A percentile compares a stretch with the other conserved stretches of the same genome.
phyloP scores from a whole-genome alignment of 73 alveolate species.

The Paramecium pentaurelia region DNA sequence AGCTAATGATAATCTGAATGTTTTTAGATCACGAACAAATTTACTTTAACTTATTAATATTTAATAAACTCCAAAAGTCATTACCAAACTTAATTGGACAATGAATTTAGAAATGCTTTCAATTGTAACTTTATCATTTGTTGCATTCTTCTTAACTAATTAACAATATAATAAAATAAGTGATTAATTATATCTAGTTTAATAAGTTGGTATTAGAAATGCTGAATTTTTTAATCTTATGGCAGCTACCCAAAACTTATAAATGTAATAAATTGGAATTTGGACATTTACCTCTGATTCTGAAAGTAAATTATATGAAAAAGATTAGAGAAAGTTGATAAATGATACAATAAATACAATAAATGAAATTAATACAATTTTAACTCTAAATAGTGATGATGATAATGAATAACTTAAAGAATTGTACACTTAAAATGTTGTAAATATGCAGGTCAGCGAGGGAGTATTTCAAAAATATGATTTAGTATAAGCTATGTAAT shows the following conservation, averaged over 20 bases:
- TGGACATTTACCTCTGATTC: not conserved
- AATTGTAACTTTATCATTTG: slow-evolving; percentile 17
- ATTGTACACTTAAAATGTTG: not conserved
- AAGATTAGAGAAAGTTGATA: not conserved
- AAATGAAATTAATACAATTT: not conserved
- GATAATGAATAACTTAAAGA: not conserved
- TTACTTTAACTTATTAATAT: not conserved
- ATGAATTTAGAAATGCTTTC: not conserved
- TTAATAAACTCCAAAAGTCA: not conserved
- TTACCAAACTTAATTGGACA: not conserved
- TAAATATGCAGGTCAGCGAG: not conserved
- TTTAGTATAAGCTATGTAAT: not conserved
- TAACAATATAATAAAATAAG: not conserved
- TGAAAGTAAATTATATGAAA: not conserved
- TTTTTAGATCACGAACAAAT: slow-evolving; percentile 47
- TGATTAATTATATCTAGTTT: not conserved
- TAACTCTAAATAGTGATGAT: not conserved
- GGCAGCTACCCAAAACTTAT: not conserved
- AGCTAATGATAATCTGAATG: not conserved
- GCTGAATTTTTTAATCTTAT: not conserved
- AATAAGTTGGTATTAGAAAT: not conserved
- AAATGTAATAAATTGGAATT: not conserved
- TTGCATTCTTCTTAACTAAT: slow-evolving; percentile 27
- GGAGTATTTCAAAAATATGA: not conserved
- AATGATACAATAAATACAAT: not conserved